Percentiles rank a stretch among this genome's conserved stretches.
phyloP scores from a whole-genome alignment of 1,284 basidiomycete genomes.

The Cystobasidium sp. region DNA sequence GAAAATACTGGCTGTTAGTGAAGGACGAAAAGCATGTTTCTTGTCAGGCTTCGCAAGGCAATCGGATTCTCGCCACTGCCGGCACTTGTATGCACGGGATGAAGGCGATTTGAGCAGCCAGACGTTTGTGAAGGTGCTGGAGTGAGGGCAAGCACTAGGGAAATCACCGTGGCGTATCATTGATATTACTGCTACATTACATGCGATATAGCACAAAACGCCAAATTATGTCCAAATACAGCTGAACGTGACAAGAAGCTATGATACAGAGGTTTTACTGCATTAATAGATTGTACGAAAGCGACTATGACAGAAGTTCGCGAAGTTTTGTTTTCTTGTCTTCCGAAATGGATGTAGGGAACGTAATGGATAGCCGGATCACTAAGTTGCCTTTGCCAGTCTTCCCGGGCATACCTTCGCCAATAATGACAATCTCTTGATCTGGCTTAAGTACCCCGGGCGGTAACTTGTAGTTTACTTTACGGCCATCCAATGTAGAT shows the following conservation, averaged over 20 bases:
- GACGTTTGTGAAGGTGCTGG: too few species aligned
- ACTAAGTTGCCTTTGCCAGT: conserved; percentile 78
- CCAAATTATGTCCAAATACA: too few species aligned
- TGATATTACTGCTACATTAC: too few species aligned
- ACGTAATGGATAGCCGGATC: conserved; percentile 79
- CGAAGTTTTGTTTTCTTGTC: conserved; percentile 24
- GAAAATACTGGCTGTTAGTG: too few species aligned
- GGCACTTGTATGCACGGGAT: too few species aligned
- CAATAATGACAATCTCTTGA: conserved; percentile 69
- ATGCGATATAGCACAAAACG: too few species aligned
- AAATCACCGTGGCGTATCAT: too few species aligned
- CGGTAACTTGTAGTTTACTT: conserved; percentile 71
- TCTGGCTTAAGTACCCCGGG: conserved; percentile 69
- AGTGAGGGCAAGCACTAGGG: too few species aligned
- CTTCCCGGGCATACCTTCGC: conserved; percentile 91
- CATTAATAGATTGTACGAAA: background rate
- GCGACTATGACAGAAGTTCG: conserved; percentile 6
- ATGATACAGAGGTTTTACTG: conserved; percentile 3
- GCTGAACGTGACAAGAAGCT: background rate
- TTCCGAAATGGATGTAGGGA: conserved; percentile 64
- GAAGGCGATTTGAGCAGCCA: too few species aligned
- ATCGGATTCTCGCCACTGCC: too few species aligned
- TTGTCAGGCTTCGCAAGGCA: too few species aligned
- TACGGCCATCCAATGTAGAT: conserved; percentile 76
- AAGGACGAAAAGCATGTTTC: too few species aligned